Percentiles rank a stretch among this genome's conserved stretches.
phyloP scores from a whole-genome alignment of 345 rosid genomes.

The Murraya paniculata region DNA sequence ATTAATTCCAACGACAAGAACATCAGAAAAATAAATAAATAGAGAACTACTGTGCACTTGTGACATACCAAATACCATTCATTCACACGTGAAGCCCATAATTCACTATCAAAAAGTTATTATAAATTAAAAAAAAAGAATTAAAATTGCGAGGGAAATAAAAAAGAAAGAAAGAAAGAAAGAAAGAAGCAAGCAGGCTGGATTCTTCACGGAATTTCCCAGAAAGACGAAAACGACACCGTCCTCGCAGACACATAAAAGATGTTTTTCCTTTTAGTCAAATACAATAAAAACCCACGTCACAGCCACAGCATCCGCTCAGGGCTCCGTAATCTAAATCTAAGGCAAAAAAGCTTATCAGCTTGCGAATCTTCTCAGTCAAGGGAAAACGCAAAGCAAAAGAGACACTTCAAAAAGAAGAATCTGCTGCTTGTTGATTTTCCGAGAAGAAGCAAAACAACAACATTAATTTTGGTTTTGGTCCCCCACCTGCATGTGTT shows the following conservation, averaged over 20 bases:
- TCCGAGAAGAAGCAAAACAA: not conserved
- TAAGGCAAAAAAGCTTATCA: not conserved
- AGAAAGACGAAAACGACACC: not conserved
- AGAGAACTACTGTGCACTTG: not conserved
- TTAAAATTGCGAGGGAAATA: too few relatives aligned
- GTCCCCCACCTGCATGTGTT: not conserved
- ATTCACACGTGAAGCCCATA: conserved; percentile 8
- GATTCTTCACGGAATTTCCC: conserved; percentile 4
- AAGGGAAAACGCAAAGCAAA: not conserved
- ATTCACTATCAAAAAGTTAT: not conserved
- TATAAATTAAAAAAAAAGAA: not conserved
- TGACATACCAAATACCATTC: not conserved
- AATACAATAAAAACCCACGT: not conserved
- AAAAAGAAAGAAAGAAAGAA: not conserved
- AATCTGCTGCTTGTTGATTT: conserved; percentile 4
- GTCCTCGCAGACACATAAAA: not conserved
- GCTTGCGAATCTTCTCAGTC: not conserved
- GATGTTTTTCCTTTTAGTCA: not conserved
- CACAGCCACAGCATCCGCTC: not conserved
- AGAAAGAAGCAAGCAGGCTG: not conserved
- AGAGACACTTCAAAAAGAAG: not conserved
- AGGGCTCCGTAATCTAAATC: not conserved
- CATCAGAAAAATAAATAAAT: not conserved
- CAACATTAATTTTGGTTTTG: not conserved
- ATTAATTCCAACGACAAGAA: not conserved